A percentile compares a stretch with the other conserved stretches of the same genome.
Evolutionary conservation across 352 stramenopile genomes (phyloP).

Genomic region (Pythium monospermum): DNA sequence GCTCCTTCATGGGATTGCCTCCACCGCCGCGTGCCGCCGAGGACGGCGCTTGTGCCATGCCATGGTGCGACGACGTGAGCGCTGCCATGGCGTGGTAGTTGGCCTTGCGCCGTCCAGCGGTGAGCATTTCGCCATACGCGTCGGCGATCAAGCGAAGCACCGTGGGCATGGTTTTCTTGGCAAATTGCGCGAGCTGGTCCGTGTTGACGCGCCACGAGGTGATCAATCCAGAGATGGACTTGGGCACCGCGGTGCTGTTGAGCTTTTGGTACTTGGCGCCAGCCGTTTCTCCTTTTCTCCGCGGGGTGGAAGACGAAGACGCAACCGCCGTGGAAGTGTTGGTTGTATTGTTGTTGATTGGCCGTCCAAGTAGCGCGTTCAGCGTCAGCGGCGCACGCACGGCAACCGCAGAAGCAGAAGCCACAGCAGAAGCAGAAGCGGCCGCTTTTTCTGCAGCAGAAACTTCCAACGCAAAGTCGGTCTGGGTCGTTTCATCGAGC

Average conservation of each 20-base stretch:
- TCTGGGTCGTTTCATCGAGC: constrained; percentile 50
- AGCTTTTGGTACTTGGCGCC: constrained; percentile 62
- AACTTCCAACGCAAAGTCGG: constrained; percentile 6
- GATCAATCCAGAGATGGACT: constrained; percentile 53
- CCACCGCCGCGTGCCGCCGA: not conserved
- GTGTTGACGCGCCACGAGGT: constrained; percentile 83
- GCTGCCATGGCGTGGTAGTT: constrained; percentile 7
- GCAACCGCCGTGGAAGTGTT: no score
- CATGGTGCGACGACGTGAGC: no score
- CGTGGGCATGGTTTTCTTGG: constrained; percentile 62
- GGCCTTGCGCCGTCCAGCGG: constrained; percentile 41
- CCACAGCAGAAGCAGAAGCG: not conserved
- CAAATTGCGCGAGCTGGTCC: constrained; percentile 72
- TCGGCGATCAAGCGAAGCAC: constrained; percentile 70
- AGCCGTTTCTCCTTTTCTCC: not conserved
- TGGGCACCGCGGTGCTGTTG: constrained; percentile 58
- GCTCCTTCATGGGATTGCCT: constrained; percentile 16
- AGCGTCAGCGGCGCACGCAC: constrained; percentile 38
- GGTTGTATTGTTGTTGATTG: no score
- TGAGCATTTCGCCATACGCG: constrained; percentile 70
- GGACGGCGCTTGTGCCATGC: not conserved
- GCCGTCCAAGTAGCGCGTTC: constrained; percentile 36
- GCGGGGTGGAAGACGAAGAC: no score
- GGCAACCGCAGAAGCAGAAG: not conserved
- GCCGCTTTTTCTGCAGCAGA: constrained; percentile 16